These are phyloP conservation scores for Lepraria neglecta DNA, from an alignment of 495 filamentous ascomycete genomes.

Conservation along the genomic window DNA sequence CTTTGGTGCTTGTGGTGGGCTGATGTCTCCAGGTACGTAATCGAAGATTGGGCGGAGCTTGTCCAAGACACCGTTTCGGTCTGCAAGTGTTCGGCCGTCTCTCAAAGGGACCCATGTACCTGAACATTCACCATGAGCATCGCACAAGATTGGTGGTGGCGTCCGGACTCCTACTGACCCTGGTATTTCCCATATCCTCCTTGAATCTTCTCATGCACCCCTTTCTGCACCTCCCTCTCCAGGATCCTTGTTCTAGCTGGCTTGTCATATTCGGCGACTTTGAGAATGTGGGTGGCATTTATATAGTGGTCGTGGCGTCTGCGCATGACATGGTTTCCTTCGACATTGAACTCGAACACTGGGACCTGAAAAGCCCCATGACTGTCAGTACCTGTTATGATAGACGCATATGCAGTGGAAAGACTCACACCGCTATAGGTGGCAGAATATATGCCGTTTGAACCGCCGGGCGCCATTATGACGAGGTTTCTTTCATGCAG, in stretches of 20 bases:
- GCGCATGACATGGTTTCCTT: constrained; percentile 79
- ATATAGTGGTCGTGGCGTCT: constrained; percentile 83
- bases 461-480: constrained; percentile 40
- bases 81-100: constrained; percentile 71
- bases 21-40: constrained; percentile 73
- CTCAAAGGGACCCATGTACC: constrained; percentile 94
- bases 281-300: constrained; percentile 93
- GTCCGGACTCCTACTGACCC: constrained; percentile 44
- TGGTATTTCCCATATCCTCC: constrained; percentile 99
- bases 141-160: not conserved
- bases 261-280: constrained; percentile 78
- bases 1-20: constrained; percentile 88
- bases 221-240: constrained; percentile 94
- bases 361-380: constrained; percentile 55
- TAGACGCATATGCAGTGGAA: not conserved
- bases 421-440: constrained; percentile 85
- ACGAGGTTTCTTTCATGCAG: constrained; percentile 9
- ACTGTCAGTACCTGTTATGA: constrained; percentile 9
- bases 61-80: constrained; percentile 76
- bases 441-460: constrained; percentile 66
- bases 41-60: constrained; percentile 84
- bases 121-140: constrained; percentile 29
- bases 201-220: constrained; percentile 92
- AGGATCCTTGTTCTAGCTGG: constrained; percentile 89
- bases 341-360: constrained; percentile 82